Base-by-base conservation (phyloP, 805 yeast genomes). In the Lachancea quebecensis region DNA sequence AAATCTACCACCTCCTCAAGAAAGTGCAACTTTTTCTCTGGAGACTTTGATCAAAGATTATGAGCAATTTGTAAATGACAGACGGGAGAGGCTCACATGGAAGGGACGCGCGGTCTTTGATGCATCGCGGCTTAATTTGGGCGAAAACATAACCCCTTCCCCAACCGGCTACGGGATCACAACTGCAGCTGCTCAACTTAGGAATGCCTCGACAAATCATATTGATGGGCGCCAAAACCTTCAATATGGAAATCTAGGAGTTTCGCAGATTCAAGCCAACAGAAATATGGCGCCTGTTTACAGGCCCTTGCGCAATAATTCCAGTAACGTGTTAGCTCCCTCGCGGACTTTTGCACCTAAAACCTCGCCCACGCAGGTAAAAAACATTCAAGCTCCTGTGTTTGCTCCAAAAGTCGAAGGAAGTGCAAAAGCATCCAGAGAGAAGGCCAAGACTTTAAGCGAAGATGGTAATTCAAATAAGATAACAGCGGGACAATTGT, bases 11-110 rank as follows among this genome's bases (percentile, higher is more conserved):
- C 52, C 56, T 3, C 18, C 41, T 1, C 39, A 49, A 1, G 28
- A 27, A 1, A 25, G 18, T 4, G 21, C 39, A 3, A 10, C 38
- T 2, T 63, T 63, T 42, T 58, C 65, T 2, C 30, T 61, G 3
- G 45, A 54, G 3, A 50, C 42, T 9, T 46, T 64, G 17, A 41
- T 59, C 2, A 46, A 51, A 3, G 68, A 64, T 42, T 64, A 64
- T 48, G 45, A 51, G 4, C 47, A 44, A 14, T 64, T 58, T 39
- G 42, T 62, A 6, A 57, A 51, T 10, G 52, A 53, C 29, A 51
- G 60, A 37, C 50, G 65, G 34, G 61, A 58, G 42, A 44, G 57
- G 3, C 42, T 64, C 40, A 46, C 56, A n/a, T 64, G 68, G 68
- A 53, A 50, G 48, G 58, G 56, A 5, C 47, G 49, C 8, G 40